Evolutionary conservation across 2,329 filamentous ascomycete genomes (phyloP).

Genomic region (Aspergillus felis): DNA sequence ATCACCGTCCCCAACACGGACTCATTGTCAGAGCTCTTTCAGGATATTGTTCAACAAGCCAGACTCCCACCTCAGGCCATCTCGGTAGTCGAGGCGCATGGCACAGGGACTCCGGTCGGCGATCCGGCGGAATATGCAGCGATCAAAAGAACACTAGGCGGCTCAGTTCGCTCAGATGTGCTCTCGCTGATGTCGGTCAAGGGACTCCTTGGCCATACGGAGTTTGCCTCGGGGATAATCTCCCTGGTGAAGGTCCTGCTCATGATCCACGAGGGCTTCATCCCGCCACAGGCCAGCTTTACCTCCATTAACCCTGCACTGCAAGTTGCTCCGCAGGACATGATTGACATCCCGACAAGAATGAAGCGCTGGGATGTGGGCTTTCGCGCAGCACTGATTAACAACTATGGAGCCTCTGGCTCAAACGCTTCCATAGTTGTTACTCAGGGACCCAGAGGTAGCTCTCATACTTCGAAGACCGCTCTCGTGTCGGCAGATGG

Average conservation of each 20-base stretch:
- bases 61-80: conserved; percentile 21
- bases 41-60: conserved; percentile 18
- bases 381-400: conserved; percentile 24
- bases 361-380: conserved; percentile 9
- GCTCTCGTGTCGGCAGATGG: conserved; percentile 6
- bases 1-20: conserved; percentile 15
- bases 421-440: conserved; percentile 10
- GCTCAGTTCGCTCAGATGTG: conserved; percentile 3
- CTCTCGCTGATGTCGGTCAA: conserved; percentile 30
- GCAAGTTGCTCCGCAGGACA: not conserved
- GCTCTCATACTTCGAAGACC: not conserved
- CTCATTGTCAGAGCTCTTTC: conserved; percentile 29
- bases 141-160: conserved; percentile 17
- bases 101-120: conserved; percentile 29
- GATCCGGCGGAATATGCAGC: conserved; percentile 27
- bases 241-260: conserved; percentile 26
- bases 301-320: conserved; percentile 18
- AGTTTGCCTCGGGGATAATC: conserved; percentile 28
- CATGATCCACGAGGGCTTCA: conserved; percentile 21
- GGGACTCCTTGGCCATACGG: conserved; percentile 31
- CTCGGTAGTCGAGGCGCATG: conserved; percentile 32
- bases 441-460: not conserved
- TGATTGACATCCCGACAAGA: conserved; percentile 9
- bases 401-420: conserved; percentile 12
- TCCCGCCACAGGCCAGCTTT: conserved; percentile 26